phyloP scores from a whole-genome alignment of 2,329 filamentous ascomycete genomes.

The Talaromyces islandicus region DNA sequence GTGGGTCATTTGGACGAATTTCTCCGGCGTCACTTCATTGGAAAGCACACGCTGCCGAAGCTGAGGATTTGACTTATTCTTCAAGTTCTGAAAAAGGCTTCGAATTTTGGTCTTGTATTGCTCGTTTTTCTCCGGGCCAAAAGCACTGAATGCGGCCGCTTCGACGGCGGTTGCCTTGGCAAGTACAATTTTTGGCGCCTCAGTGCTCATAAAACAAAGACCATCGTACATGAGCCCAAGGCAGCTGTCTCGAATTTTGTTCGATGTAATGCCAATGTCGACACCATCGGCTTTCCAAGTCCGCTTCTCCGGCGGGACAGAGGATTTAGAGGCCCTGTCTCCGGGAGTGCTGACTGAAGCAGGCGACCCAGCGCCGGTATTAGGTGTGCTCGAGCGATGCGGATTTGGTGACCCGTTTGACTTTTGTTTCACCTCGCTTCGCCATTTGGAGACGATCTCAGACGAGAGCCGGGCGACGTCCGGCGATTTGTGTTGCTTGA shows the following conservation, averaged over 20 bases:
- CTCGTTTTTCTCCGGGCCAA: constrained; percentile 62
- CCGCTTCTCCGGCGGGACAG: constrained; percentile 65
- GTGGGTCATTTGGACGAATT: constrained; percentile 79
- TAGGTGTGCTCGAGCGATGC: constrained; percentile 38
- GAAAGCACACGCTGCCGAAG: constrained; percentile 70
- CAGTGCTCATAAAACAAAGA: constrained; percentile 63
- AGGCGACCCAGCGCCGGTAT: constrained; percentile 50
- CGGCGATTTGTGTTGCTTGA: constrained; percentile 70
- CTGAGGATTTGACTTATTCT: constrained; percentile 78
- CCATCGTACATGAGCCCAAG: constrained; percentile 93
- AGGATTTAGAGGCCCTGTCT: constrained; percentile 47
- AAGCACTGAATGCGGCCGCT: constrained; percentile 63
- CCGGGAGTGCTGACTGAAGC: constrained; percentile 35
- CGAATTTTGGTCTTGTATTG: constrained; percentile 85
- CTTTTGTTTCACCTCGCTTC: constrained; percentile 44
- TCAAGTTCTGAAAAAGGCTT: constrained; percentile 89
- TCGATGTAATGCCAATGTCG: constrained; percentile 68
- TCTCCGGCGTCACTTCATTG: constrained; percentile 64
- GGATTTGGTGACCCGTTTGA: constrained; percentile 33
- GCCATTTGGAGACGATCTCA: constrained; percentile 71
- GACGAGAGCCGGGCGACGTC: constrained; percentile 67
- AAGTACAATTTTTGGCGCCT: constrained; percentile 61
- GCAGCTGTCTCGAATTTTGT: constrained; percentile 70
- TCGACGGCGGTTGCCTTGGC: constrained; percentile 65
- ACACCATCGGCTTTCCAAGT: constrained; percentile 77